Base-by-base conservation (phyloP, 2,329 filamentous ascomycete genomes). In the Colletotrichum sp. region DNA sequence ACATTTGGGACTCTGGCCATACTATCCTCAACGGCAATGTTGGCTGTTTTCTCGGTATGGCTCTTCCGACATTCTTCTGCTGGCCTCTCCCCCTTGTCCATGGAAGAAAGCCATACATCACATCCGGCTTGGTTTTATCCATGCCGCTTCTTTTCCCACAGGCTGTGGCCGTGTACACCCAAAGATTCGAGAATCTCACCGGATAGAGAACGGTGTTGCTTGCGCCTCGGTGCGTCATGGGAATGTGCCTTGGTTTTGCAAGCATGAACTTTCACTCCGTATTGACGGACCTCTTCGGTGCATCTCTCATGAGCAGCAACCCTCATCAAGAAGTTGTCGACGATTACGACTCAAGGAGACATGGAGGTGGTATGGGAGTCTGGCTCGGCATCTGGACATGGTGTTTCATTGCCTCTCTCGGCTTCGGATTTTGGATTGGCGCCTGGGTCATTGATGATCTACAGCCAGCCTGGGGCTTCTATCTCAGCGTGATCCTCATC, bases 381-480 rank as follows among this genome's bases (percentile, higher is more conserved):
- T 96, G 94, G 95, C 87, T 95, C 12, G 93, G 93, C 2, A 88
- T 94, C 71, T 96, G 94, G 93, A 93, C 93, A 1, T 96, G 93
- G 92, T 95, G 93, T 81, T 94, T 91, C 83, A 92, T 95, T 79
- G 93, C 92, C 8, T 95, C 93, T 26, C 88, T 96, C 26, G 91
- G 92, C 1, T 81, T 95, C 49, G 94, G 95, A 0, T 96, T 96
- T 80, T 85, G 94, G 73, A 87, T 95, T 52, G 95, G 95, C 5
- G 93, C 94, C 13, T 85, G 89, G 49, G 90, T 96, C 79, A 95
- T 96, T 79, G 90, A 93, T 77, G 84, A 82, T 12, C 83, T 92
- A 39, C 89, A 90, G 68, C 93, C 94, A 3, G 90, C 90, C 2
- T 96, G 93, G 93, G 94, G 94, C 0, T 95, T 96, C 82, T 95